Base-by-base conservation (phyloP, 345 rosid species). In the Lenwebbia sp. region DNA sequence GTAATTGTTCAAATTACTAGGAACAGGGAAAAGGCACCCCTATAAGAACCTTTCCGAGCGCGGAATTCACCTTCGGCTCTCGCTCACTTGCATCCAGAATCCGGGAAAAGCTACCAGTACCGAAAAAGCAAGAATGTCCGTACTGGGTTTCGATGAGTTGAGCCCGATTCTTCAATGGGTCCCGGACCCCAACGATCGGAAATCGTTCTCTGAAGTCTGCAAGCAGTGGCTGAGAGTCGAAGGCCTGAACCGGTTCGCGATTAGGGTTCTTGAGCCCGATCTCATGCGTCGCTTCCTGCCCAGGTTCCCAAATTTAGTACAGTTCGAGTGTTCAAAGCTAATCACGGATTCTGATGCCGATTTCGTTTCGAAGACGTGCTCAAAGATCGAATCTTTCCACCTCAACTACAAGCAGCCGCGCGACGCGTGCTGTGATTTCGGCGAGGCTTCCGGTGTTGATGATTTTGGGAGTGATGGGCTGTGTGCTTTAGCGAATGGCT, bases 161-260 rank as follows among this genome's bases (percentile, higher is more conserved):
- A 83, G 90, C 74, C 65, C 78, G 44, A 90, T 92, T 49, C 91
- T 90, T 57, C 84, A 81, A 52, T 70, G 81, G 83, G 83, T 91
- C 22, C 2, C 54, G 41, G 94, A 89, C 41, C 82, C 54, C 41
- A 53, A 33, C 7, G 90, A 87, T 85, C 84, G 90, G 58, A 90
- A 87, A 47, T 86, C 91, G 10, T 85, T 86, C 88, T 90, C 92
- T 86, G 86, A 50, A 37, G 93, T 91, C 15, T 91, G 91, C 82
- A 90, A 91, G 86, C 91, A 88, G 84, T 92, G 94, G 94, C 90
- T 87, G 25, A 65, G 89, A 81, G 89, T 89, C 19, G 94, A 92
- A 57, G 92, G 94, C 56, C 83, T 44, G 50, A 86, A 82, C 37
- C 92, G 93, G 23, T 76, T 53, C 47, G 86, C 87, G 50, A 90